Evolutionary conservation across 345 rosid species (phyloP).

Genomic region (Draba incana): DNA sequence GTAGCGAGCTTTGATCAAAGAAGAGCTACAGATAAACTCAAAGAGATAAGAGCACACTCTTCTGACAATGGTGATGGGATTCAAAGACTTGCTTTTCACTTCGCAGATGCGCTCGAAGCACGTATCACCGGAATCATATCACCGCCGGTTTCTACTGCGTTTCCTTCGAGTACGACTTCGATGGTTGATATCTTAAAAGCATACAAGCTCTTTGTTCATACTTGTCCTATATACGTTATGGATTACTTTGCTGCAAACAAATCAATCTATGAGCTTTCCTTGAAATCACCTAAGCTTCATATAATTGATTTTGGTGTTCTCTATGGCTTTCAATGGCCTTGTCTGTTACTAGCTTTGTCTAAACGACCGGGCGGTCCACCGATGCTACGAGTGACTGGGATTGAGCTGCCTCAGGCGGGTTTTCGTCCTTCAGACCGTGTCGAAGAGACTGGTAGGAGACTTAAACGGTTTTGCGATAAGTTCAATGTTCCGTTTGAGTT

Average conservation of each 20-base stretch:
- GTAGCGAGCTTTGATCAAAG: slow-evolving; percentile 62
- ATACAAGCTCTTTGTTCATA: slow-evolving; percentile 50
- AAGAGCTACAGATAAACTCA: slow-evolving; percentile 71
- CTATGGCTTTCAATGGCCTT: slow-evolving; percentile 91
- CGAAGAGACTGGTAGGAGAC: slow-evolving; percentile 70
- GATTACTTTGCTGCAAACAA: slow-evolving; percentile 56
- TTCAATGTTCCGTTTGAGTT: slow-evolving; percentile 66
- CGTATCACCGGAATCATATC: slow-evolving; percentile 55
- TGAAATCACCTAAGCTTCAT: slow-evolving; percentile 59
- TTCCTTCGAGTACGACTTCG: slow-evolving; percentile 48
- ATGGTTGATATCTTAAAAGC: slow-evolving; percentile 64
- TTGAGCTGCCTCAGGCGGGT: slow-evolving; percentile 82
- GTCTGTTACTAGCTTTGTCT: slow-evolving; percentile 60
- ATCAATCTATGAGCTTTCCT: slow-evolving; percentile 50
- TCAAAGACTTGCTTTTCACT: slow-evolving; percentile 77
- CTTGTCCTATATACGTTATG: slow-evolving; percentile 61
- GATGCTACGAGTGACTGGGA: slow-evolving; percentile 64
- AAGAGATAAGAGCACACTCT: slow-evolving; percentile 73
- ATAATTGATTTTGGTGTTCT: slow-evolving; percentile 76
- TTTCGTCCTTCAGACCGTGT: slow-evolving; percentile 73
- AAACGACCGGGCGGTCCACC: slow-evolving; percentile 61
- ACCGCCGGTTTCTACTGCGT: slow-evolving; percentile 45
- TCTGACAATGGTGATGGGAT: slow-evolving; percentile 71
- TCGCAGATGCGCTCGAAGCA: slow-evolving; percentile 82
- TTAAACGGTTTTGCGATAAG: slow-evolving; percentile 58